Conservation (phyloP, 768 basidiomycete genomes). For the Trametes coccinea region DNA sequence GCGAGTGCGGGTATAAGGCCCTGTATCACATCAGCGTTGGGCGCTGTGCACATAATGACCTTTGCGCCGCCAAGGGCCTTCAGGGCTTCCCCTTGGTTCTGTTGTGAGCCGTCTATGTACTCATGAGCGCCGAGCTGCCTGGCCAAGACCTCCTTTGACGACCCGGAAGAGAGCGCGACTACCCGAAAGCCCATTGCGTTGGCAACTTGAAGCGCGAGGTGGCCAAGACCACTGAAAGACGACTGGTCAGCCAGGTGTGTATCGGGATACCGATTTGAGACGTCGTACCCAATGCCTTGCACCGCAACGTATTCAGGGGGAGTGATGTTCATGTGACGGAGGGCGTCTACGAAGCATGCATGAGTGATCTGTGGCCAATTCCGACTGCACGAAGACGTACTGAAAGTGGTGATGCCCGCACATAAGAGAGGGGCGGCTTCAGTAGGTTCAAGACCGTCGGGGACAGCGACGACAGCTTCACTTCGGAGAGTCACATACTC, state of each 20-base stretch:
- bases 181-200: constrained; percentile 38
- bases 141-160: constrained; percentile 36
- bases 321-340: constrained; percentile 32
- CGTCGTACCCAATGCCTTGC: constrained; percentile 36
- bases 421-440: constrained; percentile 36
- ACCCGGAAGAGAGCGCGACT: constrained; percentile 36
- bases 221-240: constrained; percentile 31
- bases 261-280: no score
- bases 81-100: constrained; percentile 33
- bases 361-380: background rate
- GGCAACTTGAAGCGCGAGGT: constrained; percentile 38
- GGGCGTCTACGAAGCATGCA: constrained; percentile 18
- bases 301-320: constrained; percentile 40
- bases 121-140: constrained; percentile 39
- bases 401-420: constrained; percentile 42
- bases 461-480: constrained; percentile 28
- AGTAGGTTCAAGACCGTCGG: constrained; percentile 28
- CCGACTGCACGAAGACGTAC: constrained; percentile 7
- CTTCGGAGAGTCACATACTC: constrained; percentile 30
- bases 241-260: background rate
- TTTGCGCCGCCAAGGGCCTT: constrained; percentile 41
- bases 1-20: constrained; percentile 25
- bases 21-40: constrained; percentile 21
- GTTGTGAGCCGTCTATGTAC: constrained; percentile 37
- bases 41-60: constrained; percentile 38